Base-by-base conservation (phyloP, 2,329 filamentous ascomycete genomes). In the Scorias spongiosa region DNA sequence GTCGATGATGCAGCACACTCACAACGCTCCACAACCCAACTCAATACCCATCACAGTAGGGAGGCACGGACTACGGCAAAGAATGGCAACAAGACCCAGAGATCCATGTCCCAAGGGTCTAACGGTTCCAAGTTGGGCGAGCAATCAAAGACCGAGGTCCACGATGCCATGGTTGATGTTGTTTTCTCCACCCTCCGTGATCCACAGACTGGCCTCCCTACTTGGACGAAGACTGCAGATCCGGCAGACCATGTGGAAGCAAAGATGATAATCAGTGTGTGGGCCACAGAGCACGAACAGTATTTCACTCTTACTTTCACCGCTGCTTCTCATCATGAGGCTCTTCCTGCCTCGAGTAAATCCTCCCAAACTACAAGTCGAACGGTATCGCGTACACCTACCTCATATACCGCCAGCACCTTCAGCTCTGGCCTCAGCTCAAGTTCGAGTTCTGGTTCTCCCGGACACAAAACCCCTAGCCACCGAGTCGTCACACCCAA, bases 221-320 rank as follows among this genome's bases (percentile, higher is more conserved):
- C 61, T 59, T 41, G 67, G 2, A 45, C 48, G 11, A 51, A 54
- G 26, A 48, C 48, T 2, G 48, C 54, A 4, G 42, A 42, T 10
- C 39, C 51, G 1, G 48, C 52, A 61, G 29, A 48, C 49, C 63
- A 69, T 29, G 60, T 76, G 0, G 75, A 75, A 49, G 79, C 82
- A 17, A 81, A 80, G 50, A 84, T 87, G 79, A 84, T 86, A 40
- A 75, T 87, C 17, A 82, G 78, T 1, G 74, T 84, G 6, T 88
- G 81, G 79, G 67, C 74, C n/a, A 74, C 81, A 34, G 75, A 82
- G 37, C 69, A 72, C 15, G 73, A 79, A 51, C 75, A 71, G 9
- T 86, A 80, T 60, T 87, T 78, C 56, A 86, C 80, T 1, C 64
- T 87, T 46, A 84, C 81, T 0, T 87, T 88, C 48, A 87, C 81